Percentiles rank a stretch among this genome's conserved stretches.
Evolutionary conservation across 306 rosid genomes (phyloP).

Genomic region (Pyrus communis): DNA sequence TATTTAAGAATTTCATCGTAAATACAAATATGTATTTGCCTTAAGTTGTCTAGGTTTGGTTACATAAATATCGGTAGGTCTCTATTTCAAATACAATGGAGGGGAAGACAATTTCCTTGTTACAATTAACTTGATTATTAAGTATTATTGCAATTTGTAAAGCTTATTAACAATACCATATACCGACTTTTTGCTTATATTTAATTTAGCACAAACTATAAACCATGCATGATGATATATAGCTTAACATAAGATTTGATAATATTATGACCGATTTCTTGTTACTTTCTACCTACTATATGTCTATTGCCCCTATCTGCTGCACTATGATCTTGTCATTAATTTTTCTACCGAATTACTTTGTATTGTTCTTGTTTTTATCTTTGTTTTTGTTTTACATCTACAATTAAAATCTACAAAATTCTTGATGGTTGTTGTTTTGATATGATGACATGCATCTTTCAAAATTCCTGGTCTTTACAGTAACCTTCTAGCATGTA

Average conservation of each 20-base stretch:
- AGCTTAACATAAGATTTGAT: neutral
- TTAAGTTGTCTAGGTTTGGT: neutral
- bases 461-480: neutral
- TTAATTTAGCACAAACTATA: neutral
- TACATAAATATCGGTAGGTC: neutral
- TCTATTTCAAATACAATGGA: neutral
- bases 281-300: neutral
- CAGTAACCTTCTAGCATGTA: neutral
- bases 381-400: neutral
- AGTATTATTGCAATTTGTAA: neutral
- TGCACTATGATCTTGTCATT: neutral
- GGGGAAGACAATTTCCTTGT: neutral
- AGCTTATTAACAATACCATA: neutral
- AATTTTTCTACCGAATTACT: neutral
- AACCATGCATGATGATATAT: neutral
- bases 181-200: neutral
- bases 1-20: neutral
- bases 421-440: neutral
- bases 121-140: neutral
- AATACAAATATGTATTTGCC: neutral
- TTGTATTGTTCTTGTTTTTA: neutral
- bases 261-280: neutral
- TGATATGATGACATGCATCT: neutral
- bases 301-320: neutral
- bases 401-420: neutral